phyloP scores from a whole-genome alignment of 352 stramenopile species.

The Phytophthora lateralis region DNA sequence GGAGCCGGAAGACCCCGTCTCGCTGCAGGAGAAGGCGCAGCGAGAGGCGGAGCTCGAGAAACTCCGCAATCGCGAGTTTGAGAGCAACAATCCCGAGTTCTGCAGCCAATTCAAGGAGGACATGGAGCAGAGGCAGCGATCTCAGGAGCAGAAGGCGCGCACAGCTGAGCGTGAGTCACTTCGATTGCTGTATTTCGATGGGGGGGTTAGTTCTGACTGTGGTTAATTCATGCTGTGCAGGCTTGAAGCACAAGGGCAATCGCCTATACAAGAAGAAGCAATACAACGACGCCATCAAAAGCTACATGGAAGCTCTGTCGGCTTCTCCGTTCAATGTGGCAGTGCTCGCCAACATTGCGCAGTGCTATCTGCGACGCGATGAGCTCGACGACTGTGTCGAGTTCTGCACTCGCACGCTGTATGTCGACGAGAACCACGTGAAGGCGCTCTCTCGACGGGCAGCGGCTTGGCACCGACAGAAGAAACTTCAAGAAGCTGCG shows the following conservation, averaged over 20 bases:
- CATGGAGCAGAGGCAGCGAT: slow-evolving; percentile 59
- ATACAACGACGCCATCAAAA: slow-evolving; percentile 56
- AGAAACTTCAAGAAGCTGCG: slow-evolving; percentile 53
- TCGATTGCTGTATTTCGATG: not conserved
- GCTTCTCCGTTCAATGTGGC: slow-evolving; percentile 62
- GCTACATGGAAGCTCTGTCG: slow-evolving; percentile 74
- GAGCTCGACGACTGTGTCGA: slow-evolving; percentile 64
- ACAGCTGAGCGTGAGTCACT: slow-evolving; percentile 55
- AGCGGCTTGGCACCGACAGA: slow-evolving; percentile 52
- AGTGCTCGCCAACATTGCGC: slow-evolving; percentile 75
- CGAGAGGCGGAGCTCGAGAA: slow-evolving; percentile 63
- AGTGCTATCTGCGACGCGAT: slow-evolving; percentile 59
- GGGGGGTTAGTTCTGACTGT: slow-evolving; percentile 1
- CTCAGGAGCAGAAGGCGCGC: slow-evolving; percentile 55
- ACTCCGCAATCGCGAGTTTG: slow-evolving; percentile 72
- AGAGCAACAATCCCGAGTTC: slow-evolving; percentile 79
- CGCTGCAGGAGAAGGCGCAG: slow-evolving; percentile 61
- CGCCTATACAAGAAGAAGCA: slow-evolving; percentile 61
- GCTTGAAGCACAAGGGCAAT: slow-evolving; percentile 66
- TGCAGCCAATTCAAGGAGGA: slow-evolving; percentile 83
- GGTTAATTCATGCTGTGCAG: slow-evolving; percentile 30
- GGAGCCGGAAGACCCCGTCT: slow-evolving; percentile 73
- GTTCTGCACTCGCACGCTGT: slow-evolving; percentile 72
- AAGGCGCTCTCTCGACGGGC: slow-evolving; percentile 77
- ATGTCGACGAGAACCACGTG: slow-evolving; percentile 55